These are phyloP conservation scores for Clathrus columnatus DNA, from an alignment of 768 basidiomycete genomes.

Conservation along the genomic window DNA sequence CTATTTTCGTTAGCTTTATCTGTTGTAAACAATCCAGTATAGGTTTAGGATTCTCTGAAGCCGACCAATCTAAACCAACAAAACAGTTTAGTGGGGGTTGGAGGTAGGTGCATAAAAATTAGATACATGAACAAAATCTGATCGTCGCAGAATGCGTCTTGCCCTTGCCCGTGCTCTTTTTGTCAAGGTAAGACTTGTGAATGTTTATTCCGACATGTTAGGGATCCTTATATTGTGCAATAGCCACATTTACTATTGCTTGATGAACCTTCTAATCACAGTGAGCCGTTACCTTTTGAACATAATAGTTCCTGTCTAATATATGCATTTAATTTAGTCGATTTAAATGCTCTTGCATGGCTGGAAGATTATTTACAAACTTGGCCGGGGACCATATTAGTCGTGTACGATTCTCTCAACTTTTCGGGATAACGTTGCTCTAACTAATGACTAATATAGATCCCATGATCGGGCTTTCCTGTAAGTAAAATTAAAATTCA, in stretches of 20 bases:
- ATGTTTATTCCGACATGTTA: not conserved
- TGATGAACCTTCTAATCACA: constrained; percentile 96
- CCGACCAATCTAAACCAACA: constrained; percentile 77
- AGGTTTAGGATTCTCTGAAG: constrained; percentile 89
- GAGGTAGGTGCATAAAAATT: constrained; percentile 43
- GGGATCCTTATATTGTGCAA: constrained; percentile 7
- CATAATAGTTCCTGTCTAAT: not conserved
- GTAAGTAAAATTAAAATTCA: constrained; percentile 29
- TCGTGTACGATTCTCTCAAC: constrained; percentile 56
- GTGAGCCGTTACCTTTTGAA: constrained; percentile 33
- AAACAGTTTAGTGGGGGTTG: constrained; percentile 93
- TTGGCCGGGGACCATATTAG: constrained; percentile 85
- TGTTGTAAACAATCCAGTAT: not conserved
- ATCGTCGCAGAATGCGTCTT: constrained; percentile 70
- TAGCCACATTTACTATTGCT: constrained; percentile 70
- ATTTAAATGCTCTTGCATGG: constrained; percentile 96
- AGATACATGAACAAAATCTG: not conserved
- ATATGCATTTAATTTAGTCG: constrained; percentile 38
- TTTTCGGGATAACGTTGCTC: not conserved
- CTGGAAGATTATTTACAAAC: constrained; percentile 95
- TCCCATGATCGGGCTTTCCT: constrained; percentile 98
- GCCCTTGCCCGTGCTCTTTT: constrained; percentile 93
- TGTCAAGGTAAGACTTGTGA: constrained; percentile 56
- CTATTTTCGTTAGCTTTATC: not conserved
- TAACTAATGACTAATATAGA: constrained; percentile 28